Evolutionary conservation across 306 rosid species (phyloP).

Genomic region (Quercus berberidifolia): DNA sequence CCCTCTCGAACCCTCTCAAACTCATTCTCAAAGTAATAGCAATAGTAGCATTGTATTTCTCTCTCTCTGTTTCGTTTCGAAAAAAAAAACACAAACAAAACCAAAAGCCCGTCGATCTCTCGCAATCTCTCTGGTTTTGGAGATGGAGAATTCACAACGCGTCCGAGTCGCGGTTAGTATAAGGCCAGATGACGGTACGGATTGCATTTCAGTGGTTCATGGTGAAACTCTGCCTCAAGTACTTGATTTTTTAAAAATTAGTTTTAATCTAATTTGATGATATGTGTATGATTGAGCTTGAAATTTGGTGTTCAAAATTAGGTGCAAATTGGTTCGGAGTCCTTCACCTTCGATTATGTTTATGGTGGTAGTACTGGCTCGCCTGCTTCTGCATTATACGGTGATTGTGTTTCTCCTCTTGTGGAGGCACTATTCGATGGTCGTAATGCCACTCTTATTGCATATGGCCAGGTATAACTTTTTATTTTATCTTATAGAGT

Average conservation of each 20-base stretch:
- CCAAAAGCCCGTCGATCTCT: too few relatives aligned
- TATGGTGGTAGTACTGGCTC: constrained; percentile 48
- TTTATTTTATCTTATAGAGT: not conserved
- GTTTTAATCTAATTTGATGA: not conserved
- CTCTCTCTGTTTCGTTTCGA: too few relatives aligned
- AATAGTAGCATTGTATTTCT: too few relatives aligned
- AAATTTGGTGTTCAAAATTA: constrained; percentile 11
- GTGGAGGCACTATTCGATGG: constrained; percentile 83
- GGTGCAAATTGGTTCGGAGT: constrained; percentile 84
- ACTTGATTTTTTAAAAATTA: not conserved
- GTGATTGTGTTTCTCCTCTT: constrained; percentile 79
- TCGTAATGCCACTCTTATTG: constrained; percentile 89
- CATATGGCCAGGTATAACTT: constrained; percentile 78
- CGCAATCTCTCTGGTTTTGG: not conserved
- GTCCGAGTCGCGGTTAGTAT: constrained; percentile 83
- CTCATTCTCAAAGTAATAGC: too few relatives aligned
- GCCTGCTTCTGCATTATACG: constrained; percentile 44
- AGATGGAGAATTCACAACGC: constrained; percentile 66
- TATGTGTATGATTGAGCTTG: not conserved
- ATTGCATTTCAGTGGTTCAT: constrained; percentile 73
- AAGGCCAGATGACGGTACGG: constrained; percentile 80
- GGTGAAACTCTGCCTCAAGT: constrained; percentile 79
- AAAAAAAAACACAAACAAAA: too few relatives aligned
- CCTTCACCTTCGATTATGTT: constrained; percentile 79
- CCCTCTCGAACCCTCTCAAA: too few relatives aligned